Percentiles rank a stretch among this genome's conserved stretches.
These are phyloP conservation scores for Ceratocystis diversiconidia DNA, from an alignment of 2,329 filamentous ascomycete genomes.

Conservation along the genomic window DNA sequence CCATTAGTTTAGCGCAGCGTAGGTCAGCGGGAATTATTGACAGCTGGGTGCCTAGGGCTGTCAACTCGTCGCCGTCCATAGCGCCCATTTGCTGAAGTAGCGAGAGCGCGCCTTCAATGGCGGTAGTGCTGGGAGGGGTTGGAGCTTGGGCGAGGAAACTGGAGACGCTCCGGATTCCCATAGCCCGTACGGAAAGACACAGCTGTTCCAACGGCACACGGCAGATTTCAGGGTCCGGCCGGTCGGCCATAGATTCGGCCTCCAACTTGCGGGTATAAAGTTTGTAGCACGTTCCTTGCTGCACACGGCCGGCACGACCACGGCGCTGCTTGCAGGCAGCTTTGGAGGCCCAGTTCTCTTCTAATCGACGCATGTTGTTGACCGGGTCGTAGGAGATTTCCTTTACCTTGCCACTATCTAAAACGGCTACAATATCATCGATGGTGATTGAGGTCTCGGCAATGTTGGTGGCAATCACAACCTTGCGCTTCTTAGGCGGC, in stretches of 20 bases:
- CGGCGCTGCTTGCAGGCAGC: slow-evolving; percentile 90
- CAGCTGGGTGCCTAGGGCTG: slow-evolving; percentile 82
- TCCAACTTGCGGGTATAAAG: slow-evolving; percentile 82
- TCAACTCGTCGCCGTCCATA: slow-evolving; percentile 71
- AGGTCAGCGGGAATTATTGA: slow-evolving; percentile 90
- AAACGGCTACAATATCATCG: slow-evolving; percentile 89
- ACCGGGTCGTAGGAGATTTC: slow-evolving; percentile 87
- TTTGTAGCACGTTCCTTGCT: slow-evolving; percentile 86
- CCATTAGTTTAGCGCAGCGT: slow-evolving; percentile 84
- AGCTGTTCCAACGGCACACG: slow-evolving; percentile 88
- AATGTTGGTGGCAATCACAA: slow-evolving; percentile 91
- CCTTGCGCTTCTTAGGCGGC: slow-evolving; percentile 70
- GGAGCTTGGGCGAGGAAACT: slow-evolving; percentile 72
- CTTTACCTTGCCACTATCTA: slow-evolving; percentile 90
- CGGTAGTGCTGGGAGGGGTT: slow-evolving; percentile 72
- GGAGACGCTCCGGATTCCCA: slow-evolving; percentile 75
- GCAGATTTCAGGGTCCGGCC: slow-evolving; percentile 86
- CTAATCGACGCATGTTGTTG: slow-evolving; percentile 86
- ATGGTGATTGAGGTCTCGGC: slow-evolving; percentile 98
- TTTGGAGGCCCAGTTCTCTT: slow-evolving; percentile 87
- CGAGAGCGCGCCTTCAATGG: slow-evolving; percentile 71
- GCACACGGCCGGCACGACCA: slow-evolving; percentile 84
- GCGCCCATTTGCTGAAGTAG: slow-evolving; percentile 77
- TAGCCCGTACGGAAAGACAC: slow-evolving; percentile 85
- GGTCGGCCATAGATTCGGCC: slow-evolving; percentile 60